These are phyloP conservation scores for Botrytis galanthina DNA, from an alignment of 2,329 filamentous ascomycete genomes.

Conservation along the genomic window DNA sequence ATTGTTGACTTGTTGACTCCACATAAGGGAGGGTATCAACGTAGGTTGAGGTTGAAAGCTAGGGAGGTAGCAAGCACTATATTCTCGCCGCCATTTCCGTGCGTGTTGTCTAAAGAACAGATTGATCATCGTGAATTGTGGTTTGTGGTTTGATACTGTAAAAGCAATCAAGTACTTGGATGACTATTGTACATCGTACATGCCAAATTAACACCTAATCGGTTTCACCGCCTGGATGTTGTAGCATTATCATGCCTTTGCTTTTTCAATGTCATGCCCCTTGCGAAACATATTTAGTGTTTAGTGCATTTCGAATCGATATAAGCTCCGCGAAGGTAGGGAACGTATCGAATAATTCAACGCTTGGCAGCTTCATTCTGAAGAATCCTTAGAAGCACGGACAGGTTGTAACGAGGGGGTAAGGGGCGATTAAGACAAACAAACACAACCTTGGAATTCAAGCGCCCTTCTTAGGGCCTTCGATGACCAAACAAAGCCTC, in stretches of 20 bases:
- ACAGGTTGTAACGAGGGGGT: neutral
- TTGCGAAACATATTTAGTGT: constrained; percentile 5
- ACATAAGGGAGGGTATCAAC: neutral
- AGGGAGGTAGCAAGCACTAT: neutral
- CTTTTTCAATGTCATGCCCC: constrained; percentile 13
- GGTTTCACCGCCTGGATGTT: neutral
- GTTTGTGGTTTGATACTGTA: constrained; percentile 1
- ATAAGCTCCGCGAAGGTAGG: constrained; percentile 4
- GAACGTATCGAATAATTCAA: constrained; percentile 2
- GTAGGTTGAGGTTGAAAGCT: neutral
- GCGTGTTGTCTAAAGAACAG: neutral
- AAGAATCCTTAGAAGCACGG: constrained; percentile 13
- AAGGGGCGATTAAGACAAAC: constrained; percentile 1
- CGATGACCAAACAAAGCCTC: constrained; percentile 13
- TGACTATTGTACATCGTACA: neutral
- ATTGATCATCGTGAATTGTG: neutral
- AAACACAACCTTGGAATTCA: constrained; percentile 18
- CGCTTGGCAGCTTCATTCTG: constrained; percentile 4
- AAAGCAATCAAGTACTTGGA: neutral
- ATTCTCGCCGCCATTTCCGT: constrained; percentile 14
- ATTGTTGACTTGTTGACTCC: neutral
- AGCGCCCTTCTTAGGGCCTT: constrained; percentile 20
- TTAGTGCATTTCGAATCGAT: neutral
- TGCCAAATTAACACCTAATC: neutral
- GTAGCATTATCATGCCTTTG: constrained; percentile 3